phyloP scores from a whole-genome alignment of 1,139 yeast species.

The Geotrichum klebahnii region DNA sequence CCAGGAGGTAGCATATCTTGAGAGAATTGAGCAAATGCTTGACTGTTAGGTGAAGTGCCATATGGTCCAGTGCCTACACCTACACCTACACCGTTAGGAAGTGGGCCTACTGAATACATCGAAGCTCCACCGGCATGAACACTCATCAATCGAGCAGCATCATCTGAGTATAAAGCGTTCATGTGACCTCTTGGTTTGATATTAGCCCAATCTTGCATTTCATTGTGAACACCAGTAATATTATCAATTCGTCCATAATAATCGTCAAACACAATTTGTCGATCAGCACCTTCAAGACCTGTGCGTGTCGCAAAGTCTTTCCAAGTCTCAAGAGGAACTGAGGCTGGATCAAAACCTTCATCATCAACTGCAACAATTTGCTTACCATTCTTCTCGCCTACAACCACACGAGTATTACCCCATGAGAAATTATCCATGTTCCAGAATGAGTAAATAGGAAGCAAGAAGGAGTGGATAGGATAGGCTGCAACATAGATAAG shows the following conservation, averaged over 20 bases:
- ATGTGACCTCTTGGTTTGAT: conserved; percentile 22
- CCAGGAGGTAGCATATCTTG: no score
- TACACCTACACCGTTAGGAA: no score
- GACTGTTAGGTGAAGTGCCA: no score
- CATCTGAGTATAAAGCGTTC: conserved; percentile 13
- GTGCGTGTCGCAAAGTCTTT: conserved; percentile 37
- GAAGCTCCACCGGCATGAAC: conserved; percentile 4
- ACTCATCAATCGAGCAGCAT: conserved; percentile 10
- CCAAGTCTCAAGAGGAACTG: conserved; percentile 40
- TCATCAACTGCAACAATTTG: conserved; percentile 37
- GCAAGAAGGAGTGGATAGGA: conserved; percentile 40
- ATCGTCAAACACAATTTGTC: conserved; percentile 29
- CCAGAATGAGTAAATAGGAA: conserved; percentile 42
- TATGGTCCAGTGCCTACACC: no score
- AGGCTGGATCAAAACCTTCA: conserved; percentile 68
- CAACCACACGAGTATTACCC: conserved; percentile 45
- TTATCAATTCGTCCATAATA: conserved; percentile 19
- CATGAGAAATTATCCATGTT: conserved; percentile 41
- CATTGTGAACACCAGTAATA: conserved; percentile 19
- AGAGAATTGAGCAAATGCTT: no score
- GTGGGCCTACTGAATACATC: neutral
- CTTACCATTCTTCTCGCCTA: conserved; percentile 41
- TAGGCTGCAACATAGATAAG: conserved; percentile 39
- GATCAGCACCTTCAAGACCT: conserved; percentile 39
- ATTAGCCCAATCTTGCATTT: conserved; percentile 20